Evolutionary conservation across 2,329 filamentous ascomycete genomes (phyloP), one percentile per base, ranked within the genome.

Genomic region (Aspergillus calidoustus): DNA sequence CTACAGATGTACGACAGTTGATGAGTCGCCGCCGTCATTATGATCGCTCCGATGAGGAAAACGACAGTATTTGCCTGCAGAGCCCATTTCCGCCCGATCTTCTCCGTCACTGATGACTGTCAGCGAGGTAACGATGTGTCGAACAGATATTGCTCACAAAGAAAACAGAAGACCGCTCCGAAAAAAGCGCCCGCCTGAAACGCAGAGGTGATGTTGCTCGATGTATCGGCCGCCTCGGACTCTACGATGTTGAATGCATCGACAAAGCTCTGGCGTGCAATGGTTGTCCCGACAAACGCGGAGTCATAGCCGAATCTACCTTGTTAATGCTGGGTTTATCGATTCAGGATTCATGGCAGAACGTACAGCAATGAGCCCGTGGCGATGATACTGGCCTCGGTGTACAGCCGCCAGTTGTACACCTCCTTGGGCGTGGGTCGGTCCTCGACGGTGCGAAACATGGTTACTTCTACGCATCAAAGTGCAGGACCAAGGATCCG

Each of bases 391-490:
- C 79, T 68, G 0, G 81, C 78, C 51, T 82, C 78, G 6, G 72
- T 74, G 66, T 85, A 85, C 23, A 85, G 72, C 3, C 79, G 76
- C 79, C 79, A 82, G 64, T 84, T 85, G 72, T 84, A 84, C 64
- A 86, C 83, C 72, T 84, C 82, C 61, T 80, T 77, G 22, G 84
- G 84, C 64, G 83, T 86, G 28, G 83, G 83, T 66, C 84, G 77
- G 70, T 86, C 84, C 69, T 86, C 84, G n/a, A 53, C 51, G 19
- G 51, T 53, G 31, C 51, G 34, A 17, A 53, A 43, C 31, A 53
- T 53, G 22, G 23, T 50, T 11, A n/a, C n/a, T 8, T 6, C 13
- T 19, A 8, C 17, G 15, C 11, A 19, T 53, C 11, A 53, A 19
- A 43, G 8, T n/a, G 3, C 2, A 54, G 34, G 11, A 15, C 5